These are phyloP conservation scores for Yamadazyma endophytica DNA, from an alignment of 805 yeast genomes.

Conservation along the genomic window DNA sequence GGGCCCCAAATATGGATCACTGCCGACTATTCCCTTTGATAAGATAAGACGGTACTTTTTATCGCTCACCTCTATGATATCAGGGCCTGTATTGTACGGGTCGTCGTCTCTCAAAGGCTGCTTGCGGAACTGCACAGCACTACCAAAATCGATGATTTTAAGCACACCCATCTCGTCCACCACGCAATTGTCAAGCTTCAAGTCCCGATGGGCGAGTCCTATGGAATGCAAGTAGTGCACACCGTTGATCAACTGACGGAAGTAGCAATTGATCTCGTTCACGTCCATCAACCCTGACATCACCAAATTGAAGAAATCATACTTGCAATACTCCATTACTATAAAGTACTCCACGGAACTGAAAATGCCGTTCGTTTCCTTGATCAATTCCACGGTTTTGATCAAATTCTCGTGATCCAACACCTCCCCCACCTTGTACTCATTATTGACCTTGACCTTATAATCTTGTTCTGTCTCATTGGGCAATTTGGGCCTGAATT, in stretches of 20 bases:
- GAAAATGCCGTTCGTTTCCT: slow-evolving; percentile 43
- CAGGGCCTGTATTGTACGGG: slow-evolving; percentile 6
- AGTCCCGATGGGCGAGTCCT: slow-evolving; percentile 91
- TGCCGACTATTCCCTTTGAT: slow-evolving; percentile 87
- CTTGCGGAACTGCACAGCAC: slow-evolving; percentile 78
- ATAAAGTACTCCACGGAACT: slow-evolving; percentile 46
- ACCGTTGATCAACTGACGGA: slow-evolving; percentile 75
- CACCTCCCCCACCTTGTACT: slow-evolving; percentile 76
- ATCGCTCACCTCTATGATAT: slow-evolving; percentile 20
- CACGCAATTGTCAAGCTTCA: slow-evolving; percentile 91
- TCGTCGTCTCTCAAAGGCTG: slow-evolving; percentile 21
- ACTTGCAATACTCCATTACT: slow-evolving; percentile 91
- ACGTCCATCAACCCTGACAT: slow-evolving; percentile 80
- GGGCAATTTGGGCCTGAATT: slow-evolving; percentile 64
- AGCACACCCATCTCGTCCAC: slow-evolving; percentile 70
- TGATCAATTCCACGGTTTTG: slow-evolving; percentile 73
- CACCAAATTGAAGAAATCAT: slow-evolving; percentile 87
- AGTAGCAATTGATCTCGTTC: slow-evolving; percentile 73
- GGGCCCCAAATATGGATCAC: slow-evolving; percentile 94
- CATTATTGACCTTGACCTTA: slow-evolving; percentile 73
- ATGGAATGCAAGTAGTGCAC: slow-evolving; percentile 69
- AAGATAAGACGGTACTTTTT: slow-evolving; percentile 48
- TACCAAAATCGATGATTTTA: slow-evolving; percentile 90
- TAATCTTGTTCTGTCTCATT: slow-evolving; percentile 67
- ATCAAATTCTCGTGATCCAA: slow-evolving; percentile 72